Base-by-base conservation (phyloP, 2,329 filamentous ascomycete genomes). In the Neopestalotiopsis sp. region DNA sequence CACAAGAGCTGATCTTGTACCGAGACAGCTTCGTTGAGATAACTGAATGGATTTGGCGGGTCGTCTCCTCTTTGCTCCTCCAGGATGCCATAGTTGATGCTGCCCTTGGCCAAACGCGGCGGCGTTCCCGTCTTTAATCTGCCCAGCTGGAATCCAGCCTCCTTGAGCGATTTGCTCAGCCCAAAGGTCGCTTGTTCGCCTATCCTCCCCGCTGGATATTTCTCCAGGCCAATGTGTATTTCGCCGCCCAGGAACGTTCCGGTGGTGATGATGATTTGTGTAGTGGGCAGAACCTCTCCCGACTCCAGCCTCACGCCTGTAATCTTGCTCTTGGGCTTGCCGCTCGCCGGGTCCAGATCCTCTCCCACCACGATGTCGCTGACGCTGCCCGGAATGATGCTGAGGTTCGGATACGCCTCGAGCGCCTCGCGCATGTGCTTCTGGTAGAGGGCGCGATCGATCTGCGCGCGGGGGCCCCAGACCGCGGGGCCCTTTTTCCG, bases 401-500 rank as follows among this genome's bases (percentile, higher is more conserved):
- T 92, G 71, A 99, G 81, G 71, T 95, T 94, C 49, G 90, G 87
- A 72, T 97, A 98, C 4, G 84, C 82, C 71, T 89, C 82, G 73
- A 99, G 89, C 82, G 98, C 95, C 75, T 94, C 92, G 70, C 89
- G 89, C 96, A 99, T 98, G 78, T 97, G 88, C 76, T 89, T 91
- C 82, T 95, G 92, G 82, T 98, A 99, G 52, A 99, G 83, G 70
- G 88, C 88, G 70, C 96, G 90, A 80, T 99, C 96, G 79, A 99
- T 98, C 84, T 99, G 96, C 62, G 96, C 96, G 67, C 96, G 88
- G 0, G 96, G 96, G 12, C 96, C 96, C 96, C 96, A 99, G 32
- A 99, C 96, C 3, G 96, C 96, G 4, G 95, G 94, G 0, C 96
- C 96, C 78, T 98, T 98, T 72, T 89, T 92, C 65, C 90, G 86